A percentile compares a stretch with the other conserved stretches of the same genome.
phyloP scores from a whole-genome alignment of 1,284 basidiomycete species.

The Prillingera fragicola region DNA sequence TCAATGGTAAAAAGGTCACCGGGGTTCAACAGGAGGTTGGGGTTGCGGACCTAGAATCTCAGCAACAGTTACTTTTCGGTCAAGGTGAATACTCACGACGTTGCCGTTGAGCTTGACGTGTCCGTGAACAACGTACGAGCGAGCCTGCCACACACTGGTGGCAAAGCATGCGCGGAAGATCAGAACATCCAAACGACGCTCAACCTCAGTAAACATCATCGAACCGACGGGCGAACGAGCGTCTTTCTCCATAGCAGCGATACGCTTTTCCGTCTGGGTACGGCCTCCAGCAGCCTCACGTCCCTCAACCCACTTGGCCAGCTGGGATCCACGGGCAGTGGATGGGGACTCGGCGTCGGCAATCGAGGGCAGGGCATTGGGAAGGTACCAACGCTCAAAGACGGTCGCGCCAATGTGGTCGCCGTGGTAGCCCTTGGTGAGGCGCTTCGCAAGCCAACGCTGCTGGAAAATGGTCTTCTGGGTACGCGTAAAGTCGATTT shows the following conservation, averaged over 20 bases:
- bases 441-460: conserved; percentile 83
- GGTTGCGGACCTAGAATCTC: conserved; percentile 65
- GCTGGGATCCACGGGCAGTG: conserved; percentile 43
- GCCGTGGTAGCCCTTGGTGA: conserved; percentile 90
- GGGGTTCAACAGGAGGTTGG: conserved; percentile 85
- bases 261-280: conserved; percentile 48
- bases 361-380: conserved; percentile 77
- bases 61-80: neutral
- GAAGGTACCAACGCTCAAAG: conserved; percentile 95
- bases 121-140: conserved; percentile 78
- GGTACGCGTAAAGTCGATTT: conserved; percentile 59
- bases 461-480: conserved; percentile 78
- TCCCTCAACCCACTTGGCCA: conserved; percentile 58
- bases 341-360: conserved; percentile 46
- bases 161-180: conserved; percentile 90
- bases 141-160: conserved; percentile 81
- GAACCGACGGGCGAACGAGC: conserved; percentile 68
- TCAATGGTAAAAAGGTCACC: conserved; percentile 92
- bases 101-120: conserved; percentile 84
- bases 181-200: conserved; percentile 86
- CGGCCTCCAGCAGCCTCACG: conserved; percentile 36
- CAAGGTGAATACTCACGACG: conserved; percentile 56
- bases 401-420: conserved; percentile 88
- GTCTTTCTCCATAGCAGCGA: conserved; percentile 55
- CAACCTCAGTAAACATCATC: conserved; percentile 89